Percentiles rank a stretch among this genome's conserved stretches.
These are phyloP conservation scores for Obba rivulosa DNA, from an alignment of 768 basidiomycete species.

Conservation along the genomic window DNA sequence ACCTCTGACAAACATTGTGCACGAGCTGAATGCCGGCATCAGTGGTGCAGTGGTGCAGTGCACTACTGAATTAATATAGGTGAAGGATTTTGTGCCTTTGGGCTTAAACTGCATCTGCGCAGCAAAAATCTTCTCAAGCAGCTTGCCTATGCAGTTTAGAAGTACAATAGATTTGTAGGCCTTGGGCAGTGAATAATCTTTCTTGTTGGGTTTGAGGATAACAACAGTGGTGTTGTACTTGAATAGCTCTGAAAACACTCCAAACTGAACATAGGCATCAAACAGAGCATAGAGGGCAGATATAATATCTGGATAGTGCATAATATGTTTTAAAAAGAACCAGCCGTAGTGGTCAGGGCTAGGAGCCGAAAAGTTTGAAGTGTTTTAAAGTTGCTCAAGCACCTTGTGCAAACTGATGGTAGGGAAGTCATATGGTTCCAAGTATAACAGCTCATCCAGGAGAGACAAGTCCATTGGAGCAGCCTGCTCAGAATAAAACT, in stretches of 20 bases:
- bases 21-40: constrained; percentile 14
- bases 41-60: constrained; percentile 12
- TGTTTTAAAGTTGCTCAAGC: constrained; percentile 3
- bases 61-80: constrained; percentile 16
- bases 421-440: not conserved
- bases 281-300: not conserved
- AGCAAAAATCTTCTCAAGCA: constrained; percentile 16
- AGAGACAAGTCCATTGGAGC: constrained; percentile 2
- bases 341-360: constrained; percentile 11
- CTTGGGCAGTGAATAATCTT: constrained; percentile 16
- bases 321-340: constrained; percentile 6
- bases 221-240: constrained; percentile 11
- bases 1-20: constrained; percentile 7
- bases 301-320: not conserved
- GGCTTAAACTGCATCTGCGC: constrained; percentile 14
- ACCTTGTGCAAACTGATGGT: constrained; percentile 4
- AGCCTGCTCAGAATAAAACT: not conserved
- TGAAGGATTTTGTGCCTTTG: constrained; percentile 12
- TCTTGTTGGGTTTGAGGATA: constrained; percentile 20
- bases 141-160: constrained; percentile 18
- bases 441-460: constrained; percentile 1
- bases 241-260: constrained; percentile 10
- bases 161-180: constrained; percentile 23
- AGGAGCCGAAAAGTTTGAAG: constrained; percentile 10
- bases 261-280: constrained; percentile 8